phyloP scores from a whole-genome alignment of 441 rosid species.

The Aquilaria agallochum region DNA sequence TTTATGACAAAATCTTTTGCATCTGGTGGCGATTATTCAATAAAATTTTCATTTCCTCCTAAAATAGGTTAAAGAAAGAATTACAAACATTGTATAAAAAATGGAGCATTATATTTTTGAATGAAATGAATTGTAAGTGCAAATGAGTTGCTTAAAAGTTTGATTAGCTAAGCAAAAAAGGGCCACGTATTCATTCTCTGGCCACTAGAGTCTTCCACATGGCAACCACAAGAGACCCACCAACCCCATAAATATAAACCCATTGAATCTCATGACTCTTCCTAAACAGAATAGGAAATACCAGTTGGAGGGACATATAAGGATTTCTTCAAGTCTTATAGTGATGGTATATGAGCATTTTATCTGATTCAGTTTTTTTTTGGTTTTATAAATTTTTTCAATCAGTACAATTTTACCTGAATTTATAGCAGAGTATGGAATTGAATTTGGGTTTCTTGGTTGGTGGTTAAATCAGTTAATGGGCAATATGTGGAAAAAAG shows the following conservation, averaged over 20 bases:
- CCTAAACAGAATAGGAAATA: background rate
- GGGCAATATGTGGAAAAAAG: conserved; percentile 92
- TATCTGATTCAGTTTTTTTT: too few species aligned
- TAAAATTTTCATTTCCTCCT: too few species aligned
- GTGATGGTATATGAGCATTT: conserved; percentile 39
- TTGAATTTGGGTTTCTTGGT: too few species aligned
- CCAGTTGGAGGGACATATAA: conserved; percentile 85
- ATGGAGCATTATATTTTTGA: too few species aligned
- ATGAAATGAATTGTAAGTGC: too few species aligned
- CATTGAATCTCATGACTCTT: background rate
- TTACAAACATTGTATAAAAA: too few species aligned
- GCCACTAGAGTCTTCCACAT: conserved; percentile 20
- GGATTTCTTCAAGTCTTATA: conserved; percentile 88
- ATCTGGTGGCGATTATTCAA: too few species aligned
- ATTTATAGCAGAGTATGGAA: too few species aligned
- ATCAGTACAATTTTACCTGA: too few species aligned
- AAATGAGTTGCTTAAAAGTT: background rate
- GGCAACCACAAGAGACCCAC: background rate
- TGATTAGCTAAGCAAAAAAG: conserved; percentile 7
- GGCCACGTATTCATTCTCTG: conserved; percentile 37
- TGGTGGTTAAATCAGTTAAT: conserved; percentile 45
- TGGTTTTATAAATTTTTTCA: too few species aligned
- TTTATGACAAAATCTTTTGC: too few species aligned
- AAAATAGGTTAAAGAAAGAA: too few species aligned
- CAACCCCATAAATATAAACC: background rate